phyloP scores from a whole-genome alignment of 164 flowering plant genomes.

The Saururus chinensis region DNA sequence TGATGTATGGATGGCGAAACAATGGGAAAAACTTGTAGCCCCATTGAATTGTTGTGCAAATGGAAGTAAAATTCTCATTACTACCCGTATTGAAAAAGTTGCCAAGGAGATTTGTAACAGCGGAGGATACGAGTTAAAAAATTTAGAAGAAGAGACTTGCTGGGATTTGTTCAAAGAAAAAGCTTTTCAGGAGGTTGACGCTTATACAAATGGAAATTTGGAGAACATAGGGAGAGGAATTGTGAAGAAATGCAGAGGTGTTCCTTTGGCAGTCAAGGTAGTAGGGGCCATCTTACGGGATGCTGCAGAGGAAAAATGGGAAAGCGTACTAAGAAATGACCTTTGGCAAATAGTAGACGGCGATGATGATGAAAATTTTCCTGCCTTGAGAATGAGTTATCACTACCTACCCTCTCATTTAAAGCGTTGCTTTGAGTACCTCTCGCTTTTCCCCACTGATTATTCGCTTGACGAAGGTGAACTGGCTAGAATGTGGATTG shows the following conservation, averaged over 20 bases:
- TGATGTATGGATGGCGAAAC: slow-evolving; percentile 4
- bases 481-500: background rate
- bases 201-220: background rate
- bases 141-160: no score
- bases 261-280: background rate
- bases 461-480: background rate
- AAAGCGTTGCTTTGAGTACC: slow-evolving; percentile 8
- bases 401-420: slow-evolving; percentile 7
- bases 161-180: slow-evolving; percentile 2
- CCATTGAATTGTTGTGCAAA: background rate
- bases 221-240: background rate
- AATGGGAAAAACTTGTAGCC: background rate
- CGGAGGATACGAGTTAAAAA: no score
- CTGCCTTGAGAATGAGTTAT: slow-evolving; percentile 10
- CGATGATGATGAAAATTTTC: background rate
- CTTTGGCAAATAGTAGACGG: background rate
- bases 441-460: background rate
- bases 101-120: background rate
- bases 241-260: background rate
- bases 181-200: slow-evolving; percentile 2
- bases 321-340: background rate
- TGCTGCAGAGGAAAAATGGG: background rate
- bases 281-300: background rate
- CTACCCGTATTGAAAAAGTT: slow-evolving; percentile 7
- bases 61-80: slow-evolving; percentile 11